Evolutionary conservation across 768 basidiomycete species (phyloP), one percentile per base, ranked within the genome.

Genomic region (Trametopsis cervina): DNA sequence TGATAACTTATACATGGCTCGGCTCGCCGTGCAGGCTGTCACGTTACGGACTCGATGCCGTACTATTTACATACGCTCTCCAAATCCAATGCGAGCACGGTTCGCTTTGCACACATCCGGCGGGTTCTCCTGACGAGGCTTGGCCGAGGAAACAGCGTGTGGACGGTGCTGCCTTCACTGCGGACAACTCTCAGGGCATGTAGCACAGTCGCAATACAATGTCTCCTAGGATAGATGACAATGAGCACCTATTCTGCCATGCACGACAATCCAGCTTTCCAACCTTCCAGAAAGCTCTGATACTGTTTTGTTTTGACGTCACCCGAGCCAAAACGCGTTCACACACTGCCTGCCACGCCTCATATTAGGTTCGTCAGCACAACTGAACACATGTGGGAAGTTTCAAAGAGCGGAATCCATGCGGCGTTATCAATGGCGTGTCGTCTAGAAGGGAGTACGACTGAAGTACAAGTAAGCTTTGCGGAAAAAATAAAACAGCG

Each of bases 391-490:
- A 33, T 33, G 29, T 7, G 29, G 15, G 29, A 33, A n/a, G n/a
- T n/a, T n/a, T n/a, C n/a, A n/a, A n/a, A n/a, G n/a, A n/a, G n/a
- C n/a, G n/a, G 29, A 33, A 15, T 7, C 49, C 49, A 46, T 45
- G 49, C 50, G 36, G 49, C 44, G 50, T 51, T 51, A 41, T 46
- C 50, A 24, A 15, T 23, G 26, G 44, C n/a, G 44, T 15, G 29
- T 7, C 29, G 29, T 7, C 29, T 45, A 45, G 13, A 36, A 45
- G 26, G n/a, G n/a, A 26, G 40, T 22, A 40, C 24, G 38, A 38
- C 21, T 33, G 46, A 47, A 47, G 38, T 47, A 40, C 37, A 47
- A 47, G 46, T 47, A 47, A 21, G 15, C 7, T 7, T 33, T 33
- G 29, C 7, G 15, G 7, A 7, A 15, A 33, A 33, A 33, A 15